phyloP scores from a whole-genome alignment of 768 basidiomycete genomes.

The Arthromyces matolae region DNA sequence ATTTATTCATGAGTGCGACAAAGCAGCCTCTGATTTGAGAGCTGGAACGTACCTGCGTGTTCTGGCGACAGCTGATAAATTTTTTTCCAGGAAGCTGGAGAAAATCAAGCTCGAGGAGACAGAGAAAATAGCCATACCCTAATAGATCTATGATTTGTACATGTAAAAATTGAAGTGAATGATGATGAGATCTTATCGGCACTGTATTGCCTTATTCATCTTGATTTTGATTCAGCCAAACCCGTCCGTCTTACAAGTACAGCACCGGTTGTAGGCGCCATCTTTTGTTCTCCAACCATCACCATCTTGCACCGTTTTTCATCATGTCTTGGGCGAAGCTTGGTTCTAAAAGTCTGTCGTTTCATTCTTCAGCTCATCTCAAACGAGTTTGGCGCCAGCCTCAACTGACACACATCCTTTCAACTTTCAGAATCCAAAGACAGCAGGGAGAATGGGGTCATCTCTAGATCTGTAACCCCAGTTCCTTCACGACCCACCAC shows the following conservation, averaged over 20 bases:
- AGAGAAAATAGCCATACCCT: too few species aligned
- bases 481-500: conserved; percentile 80
- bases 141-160: too few species aligned
- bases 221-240: conserved; percentile 8
- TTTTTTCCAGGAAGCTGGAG: neutral
- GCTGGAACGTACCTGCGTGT: neutral
- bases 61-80: neutral
- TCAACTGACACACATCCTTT: conserved; percentile 4
- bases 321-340: conserved; percentile 57
- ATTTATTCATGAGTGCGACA: conserved; percentile 2
- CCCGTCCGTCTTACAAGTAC: too few species aligned
- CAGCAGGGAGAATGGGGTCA: conserved; percentile 60
- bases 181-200: conserved; percentile 7
- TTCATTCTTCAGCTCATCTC: neutral
- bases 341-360: conserved; percentile 36
- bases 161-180: too few species aligned
- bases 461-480: conserved; percentile 78
- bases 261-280: conserved; percentile 29
- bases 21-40: neutral
- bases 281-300: conserved; percentile 20
- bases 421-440: conserved; percentile 67
- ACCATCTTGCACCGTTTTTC: conserved; percentile 4
- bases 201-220: conserved; percentile 8
- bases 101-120: too few species aligned
- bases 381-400: conserved; percentile 3